These are phyloP conservation scores for Solanum arcanum DNA, from an alignment of 257 asterid genomes.

Conservation along the genomic window DNA sequence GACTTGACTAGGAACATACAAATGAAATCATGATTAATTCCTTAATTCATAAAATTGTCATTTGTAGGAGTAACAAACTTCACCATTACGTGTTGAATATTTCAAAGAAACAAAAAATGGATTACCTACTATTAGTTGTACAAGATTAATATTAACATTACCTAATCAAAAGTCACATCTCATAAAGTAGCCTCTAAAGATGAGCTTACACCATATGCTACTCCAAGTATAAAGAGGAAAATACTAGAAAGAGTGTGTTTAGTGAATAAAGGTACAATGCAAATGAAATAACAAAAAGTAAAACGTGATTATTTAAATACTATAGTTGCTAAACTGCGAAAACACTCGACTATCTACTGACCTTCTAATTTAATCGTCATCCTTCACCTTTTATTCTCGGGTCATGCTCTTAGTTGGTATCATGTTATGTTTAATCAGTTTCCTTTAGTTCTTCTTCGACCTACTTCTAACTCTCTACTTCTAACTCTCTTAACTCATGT, in stretches of 20 bases:
- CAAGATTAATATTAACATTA: neutral
- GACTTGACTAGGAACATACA: neutral
- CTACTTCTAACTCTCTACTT: neutral
- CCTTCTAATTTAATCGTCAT: neutral
- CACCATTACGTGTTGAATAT: neutral
- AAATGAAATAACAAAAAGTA: neutral
- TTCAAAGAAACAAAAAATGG: neutral
- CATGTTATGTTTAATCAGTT: neutral
- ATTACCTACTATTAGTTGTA: neutral
- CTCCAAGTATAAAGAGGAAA: neutral
- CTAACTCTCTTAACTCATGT: neutral
- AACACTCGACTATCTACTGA: neutral
- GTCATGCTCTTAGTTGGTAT: neutral
- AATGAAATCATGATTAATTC: neutral
- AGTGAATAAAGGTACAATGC: neutral
- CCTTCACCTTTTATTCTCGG: neutral
- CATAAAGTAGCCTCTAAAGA: neutral
- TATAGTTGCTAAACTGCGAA: neutral
- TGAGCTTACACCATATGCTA: neutral
- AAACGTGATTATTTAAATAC: neutral
- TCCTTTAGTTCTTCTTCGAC: neutral
- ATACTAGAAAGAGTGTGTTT: neutral
- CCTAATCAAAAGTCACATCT: neutral
- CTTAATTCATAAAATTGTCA: neutral
- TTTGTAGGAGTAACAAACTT: neutral